Evolutionary conservation across 805 yeast genomes (phyloP).

Genomic region (Zygotorulaspora florentina): DNA sequence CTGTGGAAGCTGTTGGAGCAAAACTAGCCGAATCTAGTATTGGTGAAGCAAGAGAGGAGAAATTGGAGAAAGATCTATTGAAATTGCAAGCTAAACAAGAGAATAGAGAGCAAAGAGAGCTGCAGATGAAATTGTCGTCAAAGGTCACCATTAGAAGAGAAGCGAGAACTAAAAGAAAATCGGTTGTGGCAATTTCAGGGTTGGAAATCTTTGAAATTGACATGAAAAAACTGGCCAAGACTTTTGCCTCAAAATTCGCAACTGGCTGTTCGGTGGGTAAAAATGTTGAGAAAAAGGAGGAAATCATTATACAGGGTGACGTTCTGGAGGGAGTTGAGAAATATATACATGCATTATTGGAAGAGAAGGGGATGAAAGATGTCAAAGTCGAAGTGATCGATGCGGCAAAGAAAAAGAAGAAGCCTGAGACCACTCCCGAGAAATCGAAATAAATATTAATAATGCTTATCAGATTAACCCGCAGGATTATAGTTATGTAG

Average conservation of each 20-base stretch:
- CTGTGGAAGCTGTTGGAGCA: constrained; percentile 33
- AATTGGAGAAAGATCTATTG: constrained; percentile 74
- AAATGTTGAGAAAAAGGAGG: constrained; percentile 88
- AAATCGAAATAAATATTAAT: neutral
- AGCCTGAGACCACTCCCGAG: constrained; percentile 16
- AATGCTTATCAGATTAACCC: neutral
- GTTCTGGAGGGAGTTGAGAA: constrained; percentile 87
- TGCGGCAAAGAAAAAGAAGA: constrained; percentile 71
- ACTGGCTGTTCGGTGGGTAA: constrained; percentile 93
- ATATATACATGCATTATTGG: constrained; percentile 62
- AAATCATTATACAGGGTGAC: constrained; percentile 90
- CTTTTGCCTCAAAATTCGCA: constrained; percentile 90
- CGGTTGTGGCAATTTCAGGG: constrained; percentile 80
- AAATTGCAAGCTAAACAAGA: constrained; percentile 85
- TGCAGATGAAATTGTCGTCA: constrained; percentile 71
- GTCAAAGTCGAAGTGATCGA: constrained; percentile 87
- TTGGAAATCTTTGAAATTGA: constrained; percentile 85
- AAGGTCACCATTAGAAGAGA: constrained; percentile 81
- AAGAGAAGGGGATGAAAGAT: constrained; percentile 76
- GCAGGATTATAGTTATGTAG: neutral
- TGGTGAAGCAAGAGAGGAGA: constrained; percentile 73
- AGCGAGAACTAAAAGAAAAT: constrained; percentile 85
- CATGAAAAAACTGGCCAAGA: constrained; percentile 84
- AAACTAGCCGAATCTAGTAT: constrained; percentile 50
- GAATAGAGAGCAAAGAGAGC: constrained; percentile 77